Evolutionary conservation across 768 basidiomycete genomes (phyloP).

Genomic region (Asterophora lycoperdoides): DNA sequence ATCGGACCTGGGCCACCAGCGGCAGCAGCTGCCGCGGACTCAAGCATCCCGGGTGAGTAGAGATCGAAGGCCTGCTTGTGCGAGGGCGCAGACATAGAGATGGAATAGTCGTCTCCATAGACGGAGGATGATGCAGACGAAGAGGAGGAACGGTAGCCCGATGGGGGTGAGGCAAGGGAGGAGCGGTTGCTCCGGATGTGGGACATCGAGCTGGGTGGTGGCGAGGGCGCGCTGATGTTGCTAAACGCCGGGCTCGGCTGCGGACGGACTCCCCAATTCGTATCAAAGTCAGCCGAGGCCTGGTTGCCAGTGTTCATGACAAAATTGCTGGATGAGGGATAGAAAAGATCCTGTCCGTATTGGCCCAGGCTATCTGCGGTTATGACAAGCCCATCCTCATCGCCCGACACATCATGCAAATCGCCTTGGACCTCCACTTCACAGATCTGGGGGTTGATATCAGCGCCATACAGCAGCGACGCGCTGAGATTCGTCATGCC

Average conservation of each 20-base stretch:
- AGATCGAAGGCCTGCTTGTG: conserved; percentile 68
- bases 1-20: conserved; percentile 51
- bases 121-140: conserved; percentile 28
- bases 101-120: conserved; percentile 35
- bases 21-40: conserved; percentile 20
- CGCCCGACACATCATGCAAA: conserved; percentile 48
- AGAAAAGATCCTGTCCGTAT: conserved; percentile 18
- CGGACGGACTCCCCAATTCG: conserved; percentile 38
- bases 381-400: conserved; percentile 51
- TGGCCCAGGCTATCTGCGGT: conserved; percentile 24
- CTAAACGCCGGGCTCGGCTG: conserved; percentile 40
- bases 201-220: conserved; percentile 27
- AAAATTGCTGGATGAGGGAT: conserved; percentile 1
- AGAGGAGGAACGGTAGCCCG: conserved; percentile 26
- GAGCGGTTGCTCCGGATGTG: conserved; percentile 25
- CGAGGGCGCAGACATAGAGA: conserved; percentile 63
- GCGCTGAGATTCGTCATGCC: conserved; percentile 20
- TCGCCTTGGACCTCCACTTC: conserved; percentile 57
- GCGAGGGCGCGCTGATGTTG: conserved; percentile 35
- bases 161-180: conserved; percentile 23
- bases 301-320: not conserved
- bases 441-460: conserved; percentile 50
- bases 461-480: conserved; percentile 12
- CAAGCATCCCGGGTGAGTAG: conserved; percentile 43
- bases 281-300: conserved; percentile 7